phyloP scores from a whole-genome alignment of 345 rosid species.

The Populus simonii region DNA sequence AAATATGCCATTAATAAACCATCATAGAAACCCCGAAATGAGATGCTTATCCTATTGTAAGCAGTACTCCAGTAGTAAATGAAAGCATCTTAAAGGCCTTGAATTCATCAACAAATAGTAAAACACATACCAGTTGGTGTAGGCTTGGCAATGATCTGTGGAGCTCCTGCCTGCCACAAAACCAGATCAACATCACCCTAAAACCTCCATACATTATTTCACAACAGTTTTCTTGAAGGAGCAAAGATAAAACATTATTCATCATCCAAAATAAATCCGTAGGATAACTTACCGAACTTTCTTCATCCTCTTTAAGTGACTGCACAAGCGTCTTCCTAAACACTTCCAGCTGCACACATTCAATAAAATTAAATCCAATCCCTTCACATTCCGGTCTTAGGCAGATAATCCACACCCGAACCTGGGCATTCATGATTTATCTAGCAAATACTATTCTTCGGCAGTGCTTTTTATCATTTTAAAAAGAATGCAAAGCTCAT shows the following conservation, averaged over 20 bases:
- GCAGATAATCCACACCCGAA: too few relatives aligned
- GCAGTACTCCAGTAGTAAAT: too few relatives aligned
- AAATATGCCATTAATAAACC: too few relatives aligned
- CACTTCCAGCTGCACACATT: constrained; percentile 67
- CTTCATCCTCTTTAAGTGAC: constrained; percentile 87
- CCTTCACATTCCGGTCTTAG: too few relatives aligned
- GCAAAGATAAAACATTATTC: background rate
- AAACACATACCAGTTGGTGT: constrained; percentile 53
- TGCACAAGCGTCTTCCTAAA: constrained; percentile 88
- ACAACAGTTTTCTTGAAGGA: background rate
- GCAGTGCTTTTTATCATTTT: too few relatives aligned
- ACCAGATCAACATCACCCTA: constrained; percentile 1
- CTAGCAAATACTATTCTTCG: too few relatives aligned
- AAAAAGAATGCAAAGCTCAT: too few relatives aligned
- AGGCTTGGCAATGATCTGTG: constrained; percentile 66
- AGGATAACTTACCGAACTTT: constrained; percentile 44
- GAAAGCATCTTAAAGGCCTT: background rate
- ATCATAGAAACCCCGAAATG: background rate
- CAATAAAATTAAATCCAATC: background rate
- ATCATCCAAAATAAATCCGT: background rate
- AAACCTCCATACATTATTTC: constrained; percentile 2
- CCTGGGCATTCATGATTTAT: too few relatives aligned
- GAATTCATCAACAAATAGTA: background rate
- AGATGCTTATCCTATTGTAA: background rate
- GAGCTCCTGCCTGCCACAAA: constrained; percentile 49